Evolutionary conservation across 331 rosid species (phyloP).

Genomic region (Malus hybrid): DNA sequence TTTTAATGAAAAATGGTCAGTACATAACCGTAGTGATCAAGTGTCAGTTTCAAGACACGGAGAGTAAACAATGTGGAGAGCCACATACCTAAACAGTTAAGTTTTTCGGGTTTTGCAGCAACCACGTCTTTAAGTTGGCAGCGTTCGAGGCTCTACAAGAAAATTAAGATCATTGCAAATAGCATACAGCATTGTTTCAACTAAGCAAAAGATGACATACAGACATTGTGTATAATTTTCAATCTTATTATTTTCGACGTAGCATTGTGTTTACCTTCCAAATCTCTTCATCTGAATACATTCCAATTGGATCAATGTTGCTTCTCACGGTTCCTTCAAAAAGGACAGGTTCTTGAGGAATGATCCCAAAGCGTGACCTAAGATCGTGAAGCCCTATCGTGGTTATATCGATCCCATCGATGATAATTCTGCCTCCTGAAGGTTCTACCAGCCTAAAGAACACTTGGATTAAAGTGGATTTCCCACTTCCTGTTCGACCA

Average conservation of each 20-base stretch:
- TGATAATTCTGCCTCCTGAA: slow-evolving; percentile 63
- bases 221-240: slow-evolving; percentile 49
- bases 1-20: neutral
- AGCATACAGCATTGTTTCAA: neutral
- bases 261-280: slow-evolving; percentile 56
- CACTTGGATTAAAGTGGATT: slow-evolving; percentile 85
- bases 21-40: neutral
- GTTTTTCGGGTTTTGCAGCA: slow-evolving; percentile 67
- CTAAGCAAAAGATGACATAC: neutral
- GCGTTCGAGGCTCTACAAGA: slow-evolving; percentile 59
- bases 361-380: slow-evolving; percentile 82
- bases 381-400: slow-evolving; percentile 78
- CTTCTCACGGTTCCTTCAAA: slow-evolving; percentile 86
- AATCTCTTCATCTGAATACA: slow-evolving; percentile 68
- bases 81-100: slow-evolving; percentile 48
- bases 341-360: slow-evolving; percentile 95
- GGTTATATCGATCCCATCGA: slow-evolving; percentile 67
- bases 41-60: neutral
- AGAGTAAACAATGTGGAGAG: neutral
- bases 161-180: neutral
- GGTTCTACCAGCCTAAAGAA: slow-evolving; percentile 93
- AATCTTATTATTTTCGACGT: neutral
- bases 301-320: slow-evolving; percentile 70
- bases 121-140: slow-evolving; percentile 81
- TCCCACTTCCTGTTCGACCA: slow-evolving; percentile 92